A percentile compares a stretch with the other conserved stretches of the same genome.
phyloP scores from a whole-genome alignment of 352 stramenopile genomes.

The Globisporangium perplexum region DNA sequence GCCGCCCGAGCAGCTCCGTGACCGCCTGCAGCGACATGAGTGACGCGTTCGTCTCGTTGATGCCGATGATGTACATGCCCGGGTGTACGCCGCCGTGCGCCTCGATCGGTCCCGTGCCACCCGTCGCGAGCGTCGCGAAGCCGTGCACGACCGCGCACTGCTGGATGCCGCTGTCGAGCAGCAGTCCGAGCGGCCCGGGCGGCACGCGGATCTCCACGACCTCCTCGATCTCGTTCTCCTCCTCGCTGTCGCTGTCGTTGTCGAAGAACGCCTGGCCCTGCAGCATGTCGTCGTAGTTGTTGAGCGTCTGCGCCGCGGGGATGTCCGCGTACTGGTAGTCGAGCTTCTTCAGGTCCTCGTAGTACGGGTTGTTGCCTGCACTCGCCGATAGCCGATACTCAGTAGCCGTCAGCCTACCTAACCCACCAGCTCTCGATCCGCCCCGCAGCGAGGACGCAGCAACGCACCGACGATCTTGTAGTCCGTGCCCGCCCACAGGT shows the following conservation, averaged over 20 bases:
- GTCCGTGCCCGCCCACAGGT: slow-evolving; percentile 76
- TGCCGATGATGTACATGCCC: slow-evolving; percentile 85
- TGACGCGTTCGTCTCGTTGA: slow-evolving; percentile 81
- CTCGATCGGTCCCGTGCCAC: slow-evolving; percentile 62
- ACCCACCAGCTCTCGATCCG: background rate
- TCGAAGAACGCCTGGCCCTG: slow-evolving; percentile 79
- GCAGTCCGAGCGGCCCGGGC: slow-evolving; percentile 61
- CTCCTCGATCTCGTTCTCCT: slow-evolving; percentile 72
- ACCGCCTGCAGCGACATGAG: slow-evolving; percentile 74
- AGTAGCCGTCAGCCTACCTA: no score
- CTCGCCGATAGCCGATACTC: no score
- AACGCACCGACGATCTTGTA: slow-evolving; percentile 68
- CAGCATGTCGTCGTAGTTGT: slow-evolving; percentile 56
- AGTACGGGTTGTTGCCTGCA: slow-evolving; percentile 50
- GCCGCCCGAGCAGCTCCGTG: slow-evolving; percentile 62
- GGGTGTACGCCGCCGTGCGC: slow-evolving; percentile 51
- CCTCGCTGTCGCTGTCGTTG: slow-evolving; percentile 74
- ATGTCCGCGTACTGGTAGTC: slow-evolving; percentile 74
- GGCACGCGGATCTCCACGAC: slow-evolving; percentile 71
- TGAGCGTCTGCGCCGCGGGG: slow-evolving; percentile 22
- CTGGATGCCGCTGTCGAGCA: slow-evolving; percentile 74
- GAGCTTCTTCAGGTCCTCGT: slow-evolving; percentile 61
- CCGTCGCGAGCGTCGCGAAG: slow-evolving; percentile 62
- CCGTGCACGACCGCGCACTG: slow-evolving; percentile 76
- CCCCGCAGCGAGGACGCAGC: no score